These are phyloP conservation scores for Abelmoschus esculentus DNA, from an alignment of 345 rosid genomes.

Conservation along the genomic window DNA sequence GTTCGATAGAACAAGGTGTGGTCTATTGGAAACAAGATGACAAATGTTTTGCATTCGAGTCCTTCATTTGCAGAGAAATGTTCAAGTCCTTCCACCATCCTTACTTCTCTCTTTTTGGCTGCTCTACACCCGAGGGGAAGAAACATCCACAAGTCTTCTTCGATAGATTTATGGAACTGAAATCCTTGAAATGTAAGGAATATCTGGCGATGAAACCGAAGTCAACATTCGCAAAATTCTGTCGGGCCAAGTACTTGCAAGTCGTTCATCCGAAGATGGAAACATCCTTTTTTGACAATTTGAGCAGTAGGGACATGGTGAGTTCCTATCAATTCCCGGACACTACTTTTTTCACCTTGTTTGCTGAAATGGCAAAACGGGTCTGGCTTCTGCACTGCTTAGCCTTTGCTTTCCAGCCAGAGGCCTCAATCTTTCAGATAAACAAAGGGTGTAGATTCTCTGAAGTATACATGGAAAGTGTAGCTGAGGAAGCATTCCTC, in stretches of 20 bases:
- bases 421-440: constrained; percentile 63
- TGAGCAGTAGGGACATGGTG: constrained; percentile 38
- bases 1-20: constrained; percentile 43
- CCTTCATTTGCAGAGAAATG: constrained; percentile 65
- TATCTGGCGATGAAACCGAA: constrained; percentile 43
- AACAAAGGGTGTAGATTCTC: constrained; percentile 53
- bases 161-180: constrained; percentile 55
- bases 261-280: constrained; percentile 81
- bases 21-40: constrained; percentile 56
- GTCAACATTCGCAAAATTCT: constrained; percentile 60
- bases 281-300: constrained; percentile 51
- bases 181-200: constrained; percentile 45
- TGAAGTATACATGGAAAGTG: constrained; percentile 81
- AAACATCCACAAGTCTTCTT: constrained; percentile 36
- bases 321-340: constrained; percentile 51
- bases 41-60: constrained; percentile 71
- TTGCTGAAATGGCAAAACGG: constrained; percentile 71
- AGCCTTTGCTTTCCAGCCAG: constrained; percentile 63
- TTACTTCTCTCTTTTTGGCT: constrained; percentile 31
- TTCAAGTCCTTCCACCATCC: constrained; percentile 64
- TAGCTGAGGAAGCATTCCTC: constrained; percentile 47
- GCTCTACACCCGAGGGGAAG: constrained; percentile 26
- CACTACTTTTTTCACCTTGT: constrained; percentile 39
- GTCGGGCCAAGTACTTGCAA: constrained; percentile 56
- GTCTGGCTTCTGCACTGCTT: constrained; percentile 86